Evolutionary conservation across 768 basidiomycete species (phyloP).

Genomic region (Ramaria rubella): DNA sequence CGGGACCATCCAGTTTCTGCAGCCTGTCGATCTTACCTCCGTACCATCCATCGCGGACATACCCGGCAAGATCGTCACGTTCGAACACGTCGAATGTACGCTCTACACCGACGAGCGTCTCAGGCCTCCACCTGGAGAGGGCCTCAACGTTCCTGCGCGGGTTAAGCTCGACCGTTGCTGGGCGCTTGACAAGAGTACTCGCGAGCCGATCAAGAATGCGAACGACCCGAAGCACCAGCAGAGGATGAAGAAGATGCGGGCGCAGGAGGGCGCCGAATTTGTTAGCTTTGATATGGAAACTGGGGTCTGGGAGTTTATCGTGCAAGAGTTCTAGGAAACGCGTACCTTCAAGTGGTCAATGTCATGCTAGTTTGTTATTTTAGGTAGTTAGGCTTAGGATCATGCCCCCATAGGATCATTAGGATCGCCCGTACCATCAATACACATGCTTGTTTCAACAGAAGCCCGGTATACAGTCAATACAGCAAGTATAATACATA

Average conservation of each 20-base stretch:
- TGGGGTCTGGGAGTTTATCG: conserved; percentile 91
- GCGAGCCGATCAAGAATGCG: conserved; percentile 82
- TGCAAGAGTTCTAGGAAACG: conserved; percentile 89
- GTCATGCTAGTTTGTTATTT: no score
- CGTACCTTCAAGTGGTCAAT: no score
- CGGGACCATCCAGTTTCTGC: conserved; percentile 77
- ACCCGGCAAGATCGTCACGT: conserved; percentile 79
- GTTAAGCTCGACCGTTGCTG: conserved; percentile 78
- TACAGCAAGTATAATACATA: no score
- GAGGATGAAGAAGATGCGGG: conserved; percentile 75
- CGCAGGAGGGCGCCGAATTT: conserved; percentile 56
- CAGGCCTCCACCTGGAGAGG: conserved; percentile 76
- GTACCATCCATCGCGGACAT: conserved; percentile 73
- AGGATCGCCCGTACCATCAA: no score
- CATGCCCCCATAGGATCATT: no score
- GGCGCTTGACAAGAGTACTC: conserved; percentile 85
- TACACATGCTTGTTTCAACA: no score
- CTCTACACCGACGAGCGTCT: conserved; percentile 79
- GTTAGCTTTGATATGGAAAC: conserved; percentile 69
- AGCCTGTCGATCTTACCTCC: conserved; percentile 78
- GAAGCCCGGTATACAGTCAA: no score
- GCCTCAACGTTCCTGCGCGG: conserved; percentile 82
- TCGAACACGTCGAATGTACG: conserved; percentile 86
- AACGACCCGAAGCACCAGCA: conserved; percentile 72
- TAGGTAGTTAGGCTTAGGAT: no score